Percentiles rank a stretch among this genome's conserved stretches.
Conservation (phyloP, 768 basidiomycete species). For the Leccinum obscurum region DNA sequence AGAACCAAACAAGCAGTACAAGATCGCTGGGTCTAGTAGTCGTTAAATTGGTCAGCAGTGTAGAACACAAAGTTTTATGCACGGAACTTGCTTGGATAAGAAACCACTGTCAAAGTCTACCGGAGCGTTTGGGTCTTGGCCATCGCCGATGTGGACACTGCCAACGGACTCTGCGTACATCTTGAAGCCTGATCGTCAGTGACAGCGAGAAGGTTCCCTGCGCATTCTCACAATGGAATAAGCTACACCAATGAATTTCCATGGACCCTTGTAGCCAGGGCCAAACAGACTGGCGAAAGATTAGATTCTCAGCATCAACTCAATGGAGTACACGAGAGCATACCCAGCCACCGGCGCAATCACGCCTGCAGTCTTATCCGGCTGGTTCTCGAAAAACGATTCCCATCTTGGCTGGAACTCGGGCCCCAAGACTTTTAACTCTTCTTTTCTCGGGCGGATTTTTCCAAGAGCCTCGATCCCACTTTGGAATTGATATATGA, state of each 20-base stretch:
- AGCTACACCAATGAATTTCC: background rate
- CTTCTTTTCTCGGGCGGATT: background rate
- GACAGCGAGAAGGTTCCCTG: background rate
- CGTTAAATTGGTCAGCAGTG: background rate
- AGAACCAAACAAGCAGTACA: conserved; percentile 46
- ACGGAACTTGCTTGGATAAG: conserved; percentile 39
- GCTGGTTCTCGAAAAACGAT: background rate
- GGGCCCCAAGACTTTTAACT: background rate
- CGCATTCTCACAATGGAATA: background rate
- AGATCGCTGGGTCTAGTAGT: conserved; percentile 35
- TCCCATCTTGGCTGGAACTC: conserved; percentile 1
- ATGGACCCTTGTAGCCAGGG: background rate
- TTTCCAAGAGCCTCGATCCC: background rate
- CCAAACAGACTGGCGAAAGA: background rate
- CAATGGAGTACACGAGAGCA: background rate
- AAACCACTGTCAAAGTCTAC: conserved; percentile 47
- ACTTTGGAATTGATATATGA: background rate
- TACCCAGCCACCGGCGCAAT: background rate
- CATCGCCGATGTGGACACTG: conserved; percentile 45
- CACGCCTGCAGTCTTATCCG: background rate
- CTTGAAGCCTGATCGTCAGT: conserved; percentile 24
- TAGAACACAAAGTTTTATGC: too few species aligned
- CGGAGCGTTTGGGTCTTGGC: conserved; percentile 39
- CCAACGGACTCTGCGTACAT: conserved; percentile 47
- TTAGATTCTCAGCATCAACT: background rate